Base-by-base conservation (phyloP, 805 yeast genomes). In the Hanseniaspora valbyensis region DNA sequence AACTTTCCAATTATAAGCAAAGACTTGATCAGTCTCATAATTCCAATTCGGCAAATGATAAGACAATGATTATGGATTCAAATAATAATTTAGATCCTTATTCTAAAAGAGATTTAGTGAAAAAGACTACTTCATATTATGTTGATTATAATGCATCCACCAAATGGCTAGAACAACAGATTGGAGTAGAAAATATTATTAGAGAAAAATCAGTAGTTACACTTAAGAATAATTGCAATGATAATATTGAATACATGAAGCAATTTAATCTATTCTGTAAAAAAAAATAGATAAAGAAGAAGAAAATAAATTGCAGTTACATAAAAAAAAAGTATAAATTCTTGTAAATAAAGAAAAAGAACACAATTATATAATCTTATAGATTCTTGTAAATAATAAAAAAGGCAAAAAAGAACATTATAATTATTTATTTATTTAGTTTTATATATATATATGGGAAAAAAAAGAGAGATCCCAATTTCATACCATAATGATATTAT, bases 71-170 rank as follows among this genome's bases (percentile, higher is more conserved):
- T 38, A 62, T 64, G n/a, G 33, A 39, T 4, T 13, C 30, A 12
- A 14, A 12, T 28, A 58, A 63, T 4, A 60, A 76, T 26, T 55
- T 72, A 4, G 79, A 77, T 56, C 80, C 81, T 0, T 77, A 77
- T 55, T 75, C 74, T 3, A 63, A 67, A 10, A 66, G 70, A 45
- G 74, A 73, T 41, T 37, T 62, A 6, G 54, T 61, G 21, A 63
- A 63, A 7, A 59, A 60, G 18, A 59, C 62, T 16, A 65, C 65
- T 16, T 52, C 55, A 3, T 62, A 62, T 39, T 66, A 61, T 40
- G 43, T 22, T 2, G 59, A 62, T 14, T 64, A 65, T 45, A 58
- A 60, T n/a, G 54, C 54, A 4, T 46, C 74, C 9, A 51, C 53
- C 7, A 61, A 57, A 12, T 69, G 73, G 66, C 63, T 67, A 14